Evolutionary conservation across 2,329 filamentous ascomycete genomes (phyloP).

Genomic region (Onygenales sp.): DNA sequence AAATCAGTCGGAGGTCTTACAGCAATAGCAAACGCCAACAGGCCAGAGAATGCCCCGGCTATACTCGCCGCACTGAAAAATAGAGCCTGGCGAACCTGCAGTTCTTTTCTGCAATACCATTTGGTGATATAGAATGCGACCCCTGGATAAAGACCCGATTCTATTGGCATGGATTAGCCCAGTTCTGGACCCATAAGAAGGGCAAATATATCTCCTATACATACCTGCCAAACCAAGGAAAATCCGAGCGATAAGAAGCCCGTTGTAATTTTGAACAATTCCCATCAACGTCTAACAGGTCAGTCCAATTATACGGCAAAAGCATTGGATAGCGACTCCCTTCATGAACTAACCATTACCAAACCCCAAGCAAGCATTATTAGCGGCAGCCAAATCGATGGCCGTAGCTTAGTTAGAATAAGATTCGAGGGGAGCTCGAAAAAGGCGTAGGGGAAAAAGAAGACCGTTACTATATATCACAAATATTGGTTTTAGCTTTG

Average conservation of each 20-base stretch:
- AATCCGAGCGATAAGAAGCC: constrained; percentile 38
- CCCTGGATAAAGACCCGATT: constrained; percentile 35
- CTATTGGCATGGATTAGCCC: constrained; percentile 11
- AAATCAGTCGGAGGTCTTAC: constrained; percentile 15
- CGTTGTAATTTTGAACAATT: constrained; percentile 36
- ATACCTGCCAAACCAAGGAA: constrained; percentile 33
- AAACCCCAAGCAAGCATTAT: constrained; percentile 36
- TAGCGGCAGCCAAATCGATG: constrained; percentile 21
- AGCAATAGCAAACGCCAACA: constrained; percentile 43
- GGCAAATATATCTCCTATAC: background rate
- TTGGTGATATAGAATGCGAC: constrained; percentile 37
- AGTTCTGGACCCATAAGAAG: background rate
- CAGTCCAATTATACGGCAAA: background rate
- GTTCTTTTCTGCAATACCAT: constrained; percentile 37
- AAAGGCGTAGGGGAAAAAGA: constrained; percentile 17
- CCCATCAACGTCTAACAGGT: constrained; percentile 36
- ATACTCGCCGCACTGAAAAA: constrained; percentile 40
- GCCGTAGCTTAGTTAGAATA: constrained; percentile 20
- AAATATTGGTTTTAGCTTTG: background rate
- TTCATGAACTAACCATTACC: constrained; percentile 27
- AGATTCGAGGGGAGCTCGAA: constrained; percentile 19
- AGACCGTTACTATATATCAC: constrained; percentile 13
- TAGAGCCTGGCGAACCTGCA: constrained; percentile 35
- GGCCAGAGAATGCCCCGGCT: constrained; percentile 43
- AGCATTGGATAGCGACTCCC: background rate